These are phyloP conservation scores for Cordyceps sp. DNA, from an alignment of 2,329 filamentous ascomycete species.

Conservation along the genomic window DNA sequence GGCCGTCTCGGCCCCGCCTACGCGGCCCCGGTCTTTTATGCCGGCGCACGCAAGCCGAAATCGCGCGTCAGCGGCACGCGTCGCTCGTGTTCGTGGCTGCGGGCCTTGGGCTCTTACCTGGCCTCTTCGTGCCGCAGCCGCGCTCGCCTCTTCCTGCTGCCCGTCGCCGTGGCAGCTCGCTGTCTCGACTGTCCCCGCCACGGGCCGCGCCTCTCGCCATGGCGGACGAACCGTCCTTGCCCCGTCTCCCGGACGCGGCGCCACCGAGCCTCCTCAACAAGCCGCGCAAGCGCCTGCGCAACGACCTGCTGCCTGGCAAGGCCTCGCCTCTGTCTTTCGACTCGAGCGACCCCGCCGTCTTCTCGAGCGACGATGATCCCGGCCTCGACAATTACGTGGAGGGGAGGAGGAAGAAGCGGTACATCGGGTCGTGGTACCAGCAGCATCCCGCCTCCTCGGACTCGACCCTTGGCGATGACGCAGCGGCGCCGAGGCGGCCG, in stretches of 20 bases:
- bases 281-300: slow-evolving; percentile 21
- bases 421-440: slow-evolving; percentile 52
- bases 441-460: slow-evolving; percentile 37
- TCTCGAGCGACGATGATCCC: slow-evolving; percentile 58
- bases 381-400: slow-evolving; percentile 47
- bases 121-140: too few relatives aligned
- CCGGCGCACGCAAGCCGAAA: too few relatives aligned
- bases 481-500: slow-evolving; percentile 15
- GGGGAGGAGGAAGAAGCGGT: slow-evolving; percentile 41
- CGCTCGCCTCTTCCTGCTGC: too few relatives aligned
- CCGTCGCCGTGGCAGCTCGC: too few relatives aligned
- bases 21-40: too few relatives aligned
- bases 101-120: too few relatives aligned
- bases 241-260: slow-evolving; percentile 19
- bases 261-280: slow-evolving; percentile 23
- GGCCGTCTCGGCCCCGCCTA: too few relatives aligned
- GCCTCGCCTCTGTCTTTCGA: slow-evolving; percentile 24
- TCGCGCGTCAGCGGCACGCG: too few relatives aligned
- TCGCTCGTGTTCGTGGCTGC: too few relatives aligned
- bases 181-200: too few relatives aligned
- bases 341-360: slow-evolving; percentile 55
- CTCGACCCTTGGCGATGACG: slow-evolving; percentile 24
- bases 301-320: slow-evolving; percentile 9
- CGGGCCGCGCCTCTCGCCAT: slow-evolving; percentile 7
- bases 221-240: slow-evolving; percentile 25